Percentiles rank a stretch among this genome's conserved stretches.
Evolutionary conservation across 306 rosid species (phyloP).

Genomic region (Pyrus betulifolia): DNA sequence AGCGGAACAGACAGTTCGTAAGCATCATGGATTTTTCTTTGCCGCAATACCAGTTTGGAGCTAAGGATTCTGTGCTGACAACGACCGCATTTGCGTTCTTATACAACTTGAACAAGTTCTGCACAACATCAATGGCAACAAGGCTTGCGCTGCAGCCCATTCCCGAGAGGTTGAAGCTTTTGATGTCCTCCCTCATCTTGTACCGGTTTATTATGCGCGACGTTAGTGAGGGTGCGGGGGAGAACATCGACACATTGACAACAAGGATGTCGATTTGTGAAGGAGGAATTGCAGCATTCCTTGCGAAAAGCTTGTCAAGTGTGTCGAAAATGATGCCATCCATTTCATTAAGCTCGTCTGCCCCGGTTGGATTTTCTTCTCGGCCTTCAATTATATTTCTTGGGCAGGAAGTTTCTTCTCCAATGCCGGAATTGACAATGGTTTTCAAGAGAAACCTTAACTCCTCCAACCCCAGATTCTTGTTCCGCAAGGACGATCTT

Average conservation of each 20-base stretch:
- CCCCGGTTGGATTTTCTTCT: conserved; percentile 27
- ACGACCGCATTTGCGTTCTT: conserved; percentile 43
- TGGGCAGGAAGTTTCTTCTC: conserved; percentile 72
- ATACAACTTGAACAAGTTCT: conserved; percentile 45
- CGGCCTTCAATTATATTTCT: conserved; percentile 46
- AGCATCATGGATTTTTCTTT: conserved; percentile 66
- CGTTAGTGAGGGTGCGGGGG: conserved; percentile 65
- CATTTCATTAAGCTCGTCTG: conserved; percentile 50
- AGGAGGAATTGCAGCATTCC: conserved; percentile 38
- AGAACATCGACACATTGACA: conserved; percentile 75
- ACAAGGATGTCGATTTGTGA: conserved; percentile 56
- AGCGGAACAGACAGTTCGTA: conserved; percentile 69
- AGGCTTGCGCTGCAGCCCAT: conserved; percentile 91
- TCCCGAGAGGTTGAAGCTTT: conserved; percentile 65
- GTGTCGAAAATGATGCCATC: conserved; percentile 62
- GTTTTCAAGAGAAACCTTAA: conserved; percentile 54
- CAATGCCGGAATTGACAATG: conserved; percentile 66
- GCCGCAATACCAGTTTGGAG: conserved; percentile 74
- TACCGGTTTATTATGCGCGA: conserved; percentile 62
- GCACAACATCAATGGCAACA: conserved; percentile 63
- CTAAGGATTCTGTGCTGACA: conserved; percentile 76
- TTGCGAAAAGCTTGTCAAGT: conserved; percentile 53
- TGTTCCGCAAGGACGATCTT: conserved; percentile 47
- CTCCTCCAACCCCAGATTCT: conserved; percentile 56
- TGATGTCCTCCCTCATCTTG: conserved; percentile 68